phyloP scores from a whole-genome alignment of 2,329 filamentous ascomycete species.

The Colletotrichum tanaceti region DNA sequence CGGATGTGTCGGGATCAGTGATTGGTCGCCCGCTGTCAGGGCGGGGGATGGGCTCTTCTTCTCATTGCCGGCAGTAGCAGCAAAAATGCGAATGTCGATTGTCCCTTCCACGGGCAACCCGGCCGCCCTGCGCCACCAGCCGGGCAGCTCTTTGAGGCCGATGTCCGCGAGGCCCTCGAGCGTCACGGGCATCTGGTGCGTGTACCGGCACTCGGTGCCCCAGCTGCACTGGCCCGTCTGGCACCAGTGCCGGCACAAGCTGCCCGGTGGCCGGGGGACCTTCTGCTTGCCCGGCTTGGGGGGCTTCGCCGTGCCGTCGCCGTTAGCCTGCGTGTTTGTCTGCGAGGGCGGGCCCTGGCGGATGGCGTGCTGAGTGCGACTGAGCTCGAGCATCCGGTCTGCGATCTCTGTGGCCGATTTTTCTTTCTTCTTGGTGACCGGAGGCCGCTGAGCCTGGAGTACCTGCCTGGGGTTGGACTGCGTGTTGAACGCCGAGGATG shows the following conservation, averaged over 20 bases:
- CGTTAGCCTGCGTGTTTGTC: not conserved
- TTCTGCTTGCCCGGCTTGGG: conserved; percentile 22
- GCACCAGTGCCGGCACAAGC: conserved; percentile 62
- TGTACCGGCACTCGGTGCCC: conserved; percentile 56
- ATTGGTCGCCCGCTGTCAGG: not conserved
- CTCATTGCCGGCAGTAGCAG: not conserved
- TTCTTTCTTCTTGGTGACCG: conserved; percentile 1
- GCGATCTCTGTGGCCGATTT: conserved; percentile 20
- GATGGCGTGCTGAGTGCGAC: conserved; percentile 12
- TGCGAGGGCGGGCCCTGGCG: conserved; percentile 2
- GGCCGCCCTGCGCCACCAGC: conserved; percentile 53
- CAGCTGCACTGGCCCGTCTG: conserved; percentile 60
- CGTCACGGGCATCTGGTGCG: conserved; percentile 61
- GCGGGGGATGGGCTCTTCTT: conserved; percentile 21
- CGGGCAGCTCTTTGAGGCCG: conserved; percentile 56
- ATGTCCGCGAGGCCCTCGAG: conserved; percentile 54
- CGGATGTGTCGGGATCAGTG: not conserved
- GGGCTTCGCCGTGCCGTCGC: conserved; percentile 1
- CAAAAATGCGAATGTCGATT: conserved; percentile 36
- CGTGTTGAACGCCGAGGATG: conserved; percentile 13
- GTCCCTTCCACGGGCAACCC: conserved; percentile 28
- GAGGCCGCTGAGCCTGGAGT: not conserved
- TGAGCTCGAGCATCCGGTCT: conserved; percentile 20
- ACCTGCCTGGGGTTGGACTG: conserved; percentile 4
- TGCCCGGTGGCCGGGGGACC: conserved; percentile 27